Base-by-base conservation (phyloP, 257 asterid genomes). In the Ocimum tenuiflorum region DNA sequence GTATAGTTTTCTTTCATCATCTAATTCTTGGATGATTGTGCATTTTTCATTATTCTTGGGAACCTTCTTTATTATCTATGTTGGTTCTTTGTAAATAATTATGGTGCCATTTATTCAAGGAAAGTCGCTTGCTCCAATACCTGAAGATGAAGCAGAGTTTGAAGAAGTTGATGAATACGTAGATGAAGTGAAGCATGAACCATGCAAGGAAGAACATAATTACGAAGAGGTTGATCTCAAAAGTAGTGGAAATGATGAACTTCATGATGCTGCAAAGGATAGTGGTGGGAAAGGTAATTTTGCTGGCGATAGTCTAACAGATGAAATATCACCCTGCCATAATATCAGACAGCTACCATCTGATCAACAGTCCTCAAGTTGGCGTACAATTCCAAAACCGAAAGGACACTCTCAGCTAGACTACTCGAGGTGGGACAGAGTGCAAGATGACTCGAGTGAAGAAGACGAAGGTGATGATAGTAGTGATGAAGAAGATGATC, bases 81-180 rank as follows among this genome's bases (percentile, higher is more conserved):
- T 53, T 18, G 45, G 71, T 60, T 43, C 73, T 15, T 61, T 58
- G 41, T 64, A 39, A 36, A 57, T 83, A 56, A 72, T 63, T 68
- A 67, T 70, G 72, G 2, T 60, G 58, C 73, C 59, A 70, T 87
- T 82, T 81, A 88, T 72, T 89, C 72, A 85, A 92, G 96, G 87
- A 82, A 91, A 92, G 99, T 78, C 96, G 66, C 97, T 94, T 76
- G 96, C 98, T 68, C 83, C 97, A 55, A 92, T 92, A 81, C 97
- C 97, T 9, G 99, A 94, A 80, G 97, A 82, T 18, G 97, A 94
- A 41, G 86, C 84, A 7, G 97, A 94, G 73, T 76, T 79, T 51
- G 94, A 86, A 65, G 94, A 86, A 73, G 90, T 82, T 15, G 91
- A 83, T 14, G 80, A 72, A 4, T 65, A 24, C 63, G n/a, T 56